Base-by-base conservation (phyloP, 805 yeast species). In the Brettanomyces custersianus region DNA sequence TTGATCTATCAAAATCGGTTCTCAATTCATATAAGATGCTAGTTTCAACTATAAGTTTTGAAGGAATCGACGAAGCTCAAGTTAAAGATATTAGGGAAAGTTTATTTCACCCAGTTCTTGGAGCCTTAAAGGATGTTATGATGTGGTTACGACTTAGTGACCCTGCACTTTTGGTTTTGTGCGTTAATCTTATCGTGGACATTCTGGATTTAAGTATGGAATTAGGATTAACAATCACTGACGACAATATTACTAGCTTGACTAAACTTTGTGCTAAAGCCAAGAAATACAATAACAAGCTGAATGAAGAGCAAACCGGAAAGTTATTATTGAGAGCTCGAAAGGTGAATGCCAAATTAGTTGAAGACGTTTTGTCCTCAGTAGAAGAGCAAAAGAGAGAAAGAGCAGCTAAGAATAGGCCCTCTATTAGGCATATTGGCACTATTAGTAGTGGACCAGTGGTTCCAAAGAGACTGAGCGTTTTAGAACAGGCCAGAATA, bases 111-210 rank as follows among this genome's bases (percentile, higher is more conserved):
- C 67, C 67, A 19, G 68, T 82, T 23, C 65, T 82, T 51, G 59
- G 63, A n/a, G 74, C 92, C 0, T 73, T 88, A 40, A 68, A 68
- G 11, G 65, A 76, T 36, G 77, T 84, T 65, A 66, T 84, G 23
- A 78, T 76, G 27, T 83, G 96, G 94, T 64, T 90, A 20, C 68
- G 92, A 40, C 63, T 90, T 32, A 85, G 90, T 40, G 96, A 88
- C 55, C 64, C 72, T 5, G 81, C 86, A 2, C 62, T 90, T 31
- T 60, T 84, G 31, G 69, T 68, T 19, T 71, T 85, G 1, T 85
- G 95, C 63, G 88, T 84, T 5, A 67, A 69, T 18, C 62, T 86
- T 32, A 80, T 83, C 4, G 69, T 77, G 34, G 68, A 71, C 29
- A 75, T 85, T 0, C 64, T 86, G 31, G 82, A 77, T 44, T 55